Conservation (phyloP, 768 basidiomycete genomes). For the Phanerodontia chrysosporium region DNA sequence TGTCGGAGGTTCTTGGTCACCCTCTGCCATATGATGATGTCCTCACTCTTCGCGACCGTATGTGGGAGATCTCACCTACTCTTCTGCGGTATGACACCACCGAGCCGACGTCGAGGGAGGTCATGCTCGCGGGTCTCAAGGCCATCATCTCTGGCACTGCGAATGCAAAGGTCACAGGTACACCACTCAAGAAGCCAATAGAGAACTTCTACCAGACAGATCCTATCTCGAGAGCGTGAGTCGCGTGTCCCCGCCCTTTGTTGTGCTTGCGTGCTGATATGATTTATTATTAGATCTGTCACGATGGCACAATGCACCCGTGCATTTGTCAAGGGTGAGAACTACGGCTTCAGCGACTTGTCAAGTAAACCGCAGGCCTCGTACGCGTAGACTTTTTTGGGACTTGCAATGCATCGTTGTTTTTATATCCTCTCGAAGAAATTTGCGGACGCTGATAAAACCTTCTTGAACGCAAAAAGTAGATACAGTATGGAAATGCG, state of each 20-base stretch:
- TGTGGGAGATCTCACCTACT: constrained; percentile 96
- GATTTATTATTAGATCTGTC: constrained; percentile 58
- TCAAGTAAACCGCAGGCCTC: constrained; percentile 42
- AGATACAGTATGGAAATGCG: background rate
- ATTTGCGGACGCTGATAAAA: background rate
- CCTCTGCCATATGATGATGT: constrained; percentile 90
- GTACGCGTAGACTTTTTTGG: constrained; percentile 32
- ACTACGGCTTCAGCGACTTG: constrained; percentile 49
- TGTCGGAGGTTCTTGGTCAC: constrained; percentile 80
- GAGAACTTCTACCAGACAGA: constrained; percentile 96
- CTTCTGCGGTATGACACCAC: constrained; percentile 80
- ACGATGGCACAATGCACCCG: constrained; percentile 95
- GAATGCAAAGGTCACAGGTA: constrained; percentile 52
- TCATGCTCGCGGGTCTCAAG: constrained; percentile 68
- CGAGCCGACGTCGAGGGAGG: constrained; percentile 71
- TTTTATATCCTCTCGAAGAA: background rate
- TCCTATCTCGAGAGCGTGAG: constrained; percentile 88
- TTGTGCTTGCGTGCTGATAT: background rate
- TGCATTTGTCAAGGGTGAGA: constrained; percentile 76
- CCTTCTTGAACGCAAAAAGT: background rate
- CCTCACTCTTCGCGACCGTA: constrained; percentile 76
- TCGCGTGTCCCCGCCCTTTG: constrained; percentile 24
- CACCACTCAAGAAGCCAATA: constrained; percentile 75
- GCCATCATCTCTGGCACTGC: constrained; percentile 48
- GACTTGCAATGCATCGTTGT: constrained; percentile 6